Percentiles rank a stretch among this genome's conserved stretches.
Conservation (phyloP, 371 early-diverging fungal genomes). For the Mucor lusitanicus region DNA sequence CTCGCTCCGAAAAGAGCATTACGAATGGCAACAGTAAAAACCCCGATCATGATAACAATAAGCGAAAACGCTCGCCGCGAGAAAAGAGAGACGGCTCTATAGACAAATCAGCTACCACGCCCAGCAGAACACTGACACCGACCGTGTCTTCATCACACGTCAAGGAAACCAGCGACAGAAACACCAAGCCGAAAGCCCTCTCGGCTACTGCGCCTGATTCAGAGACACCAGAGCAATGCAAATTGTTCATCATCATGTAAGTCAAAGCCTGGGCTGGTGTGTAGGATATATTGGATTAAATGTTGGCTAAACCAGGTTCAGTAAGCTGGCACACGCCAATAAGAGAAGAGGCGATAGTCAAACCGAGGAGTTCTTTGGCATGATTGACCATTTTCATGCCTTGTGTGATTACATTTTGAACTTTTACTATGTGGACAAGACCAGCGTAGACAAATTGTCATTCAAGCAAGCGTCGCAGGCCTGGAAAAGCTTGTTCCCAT, state of each 20-base stretch:
- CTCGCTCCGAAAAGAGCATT: neutral
- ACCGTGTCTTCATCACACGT: too few relatives aligned
- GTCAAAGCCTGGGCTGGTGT: neutral
- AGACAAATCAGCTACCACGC: neutral
- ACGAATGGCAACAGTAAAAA: neutral
- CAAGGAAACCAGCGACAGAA: neutral
- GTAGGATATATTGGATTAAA: neutral
- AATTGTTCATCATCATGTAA: conserved; percentile 28
- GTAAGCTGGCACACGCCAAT: conserved; percentile 33
- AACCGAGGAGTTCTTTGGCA: conserved; percentile 17
- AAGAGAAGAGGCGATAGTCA: conserved; percentile 38
- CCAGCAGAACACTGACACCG: neutral
- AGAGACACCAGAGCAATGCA: conserved; percentile 32
- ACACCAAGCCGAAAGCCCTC: neutral
- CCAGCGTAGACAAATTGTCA: neutral
- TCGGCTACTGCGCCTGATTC: conserved; percentile 33
- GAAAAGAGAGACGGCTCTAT: neutral
- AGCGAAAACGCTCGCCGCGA: neutral
- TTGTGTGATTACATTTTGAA: conserved; percentile 39
- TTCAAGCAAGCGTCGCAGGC: conserved; percentile 10
- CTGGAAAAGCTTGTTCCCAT: conserved; percentile 40
- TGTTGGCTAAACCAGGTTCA: conserved; percentile 25
- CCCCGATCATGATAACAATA: neutral
- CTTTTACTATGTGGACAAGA: conserved; percentile 33
- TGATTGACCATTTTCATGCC: conserved; percentile 40